Base-by-base conservation (phyloP, 2,329 filamentous ascomycete species). In the Beauveria sp. region DNA sequence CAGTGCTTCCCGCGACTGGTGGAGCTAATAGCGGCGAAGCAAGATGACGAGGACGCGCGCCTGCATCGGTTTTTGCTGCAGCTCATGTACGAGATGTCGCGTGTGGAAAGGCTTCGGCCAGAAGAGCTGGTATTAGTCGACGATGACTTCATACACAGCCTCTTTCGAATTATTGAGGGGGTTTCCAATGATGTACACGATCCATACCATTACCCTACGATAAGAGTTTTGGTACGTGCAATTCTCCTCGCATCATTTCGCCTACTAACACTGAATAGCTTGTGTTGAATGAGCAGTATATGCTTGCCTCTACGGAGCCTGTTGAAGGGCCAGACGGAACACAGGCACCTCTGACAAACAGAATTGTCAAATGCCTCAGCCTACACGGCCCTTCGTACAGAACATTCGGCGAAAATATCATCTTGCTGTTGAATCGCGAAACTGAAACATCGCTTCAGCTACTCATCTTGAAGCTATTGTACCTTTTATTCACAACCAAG, bases 371-470 rank as follows among this genome's bases (percentile, higher is more conserved):
- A 73, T 83, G 93, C 45, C 81, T 99, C 49, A 93, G 91, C 59
- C 80, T 90, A 26, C 83, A 95, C 69, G 93, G 93, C 3, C 84
- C 86, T 54, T 81, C 81, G 1, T 98, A 92, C 73, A 93, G 93
- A 71, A 97, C 93, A 0, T 99, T 99, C 78, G 95, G 95, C 58
- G 93, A 97, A 77, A 99, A 98, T 68, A 89, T 99, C 64, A 99
- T 99, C 65, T 80, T 99, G 5, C 83, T 99, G 1, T 82, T 99
- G 45, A 99, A 99, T 72, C 88, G 95, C 68, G 95, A 98, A 79
- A 91, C 89, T 10, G 93, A 98, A 74, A 96, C 95, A 0, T 93
- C 92, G 1, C 83, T 96, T 43, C 96, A 99, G 74, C 82, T 99
- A 28, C 83, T 99, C n/a, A 98, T 98, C 63, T 81, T 99, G 48